Evolutionary conservation across 2,329 filamentous ascomycete species (phyloP).

Genomic region (Scorias spongiosa): DNA sequence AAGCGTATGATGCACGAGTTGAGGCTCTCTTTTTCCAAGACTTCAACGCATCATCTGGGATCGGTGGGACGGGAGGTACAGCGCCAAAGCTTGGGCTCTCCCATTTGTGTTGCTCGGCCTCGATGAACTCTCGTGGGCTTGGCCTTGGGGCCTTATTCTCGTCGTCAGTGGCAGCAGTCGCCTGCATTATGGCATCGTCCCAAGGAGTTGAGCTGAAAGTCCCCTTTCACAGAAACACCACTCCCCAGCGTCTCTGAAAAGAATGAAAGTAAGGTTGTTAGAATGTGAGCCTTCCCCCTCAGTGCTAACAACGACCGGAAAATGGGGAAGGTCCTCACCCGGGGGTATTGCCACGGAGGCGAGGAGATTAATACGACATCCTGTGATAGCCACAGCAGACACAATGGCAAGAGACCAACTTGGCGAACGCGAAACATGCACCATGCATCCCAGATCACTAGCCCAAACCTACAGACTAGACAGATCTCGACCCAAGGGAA

Average conservation of each 20-base stretch:
- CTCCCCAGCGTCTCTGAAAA: conserved; percentile 11
- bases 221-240: conserved; percentile 4
- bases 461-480: too few relatives aligned
- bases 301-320: too few relatives aligned
- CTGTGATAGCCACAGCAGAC: too few relatives aligned
- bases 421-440: too few relatives aligned
- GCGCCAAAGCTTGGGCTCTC: neutral
- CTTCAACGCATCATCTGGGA: neutral
- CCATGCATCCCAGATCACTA: too few relatives aligned
- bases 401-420: too few relatives aligned
- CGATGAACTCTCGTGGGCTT: neutral
- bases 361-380: too few relatives aligned
- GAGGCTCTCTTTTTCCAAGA: neutral
- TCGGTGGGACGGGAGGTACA: neutral
- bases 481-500: too few relatives aligned
- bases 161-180: neutral
- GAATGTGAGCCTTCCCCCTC: too few relatives aligned
- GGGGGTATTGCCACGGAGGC: too few relatives aligned
- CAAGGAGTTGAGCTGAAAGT: too few relatives aligned
- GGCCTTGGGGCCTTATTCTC: neutral
- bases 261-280: conserved; percentile 11
- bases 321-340: too few relatives aligned
- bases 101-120: neutral
- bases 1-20: neutral
- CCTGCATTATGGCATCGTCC: neutral